Base-by-base conservation (phyloP, 345 rosid genomes). In the Aegle marmelos region DNA sequence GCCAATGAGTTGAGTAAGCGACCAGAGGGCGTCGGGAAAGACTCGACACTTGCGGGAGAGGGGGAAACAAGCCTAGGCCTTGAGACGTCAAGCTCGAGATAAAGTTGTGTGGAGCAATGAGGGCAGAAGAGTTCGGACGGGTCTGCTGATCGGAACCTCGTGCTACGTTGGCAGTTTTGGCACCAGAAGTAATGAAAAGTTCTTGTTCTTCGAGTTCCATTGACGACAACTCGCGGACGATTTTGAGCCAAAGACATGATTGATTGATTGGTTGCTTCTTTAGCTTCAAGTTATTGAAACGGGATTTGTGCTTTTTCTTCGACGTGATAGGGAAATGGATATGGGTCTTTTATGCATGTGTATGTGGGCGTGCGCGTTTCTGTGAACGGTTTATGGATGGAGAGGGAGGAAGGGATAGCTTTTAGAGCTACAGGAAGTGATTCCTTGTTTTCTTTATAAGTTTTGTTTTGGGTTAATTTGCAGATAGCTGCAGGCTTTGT, bases 151-250 rank as follows among this genome's bases (percentile, higher is more conserved):
- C 80, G 61, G 11, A 93, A 84, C 74, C 95, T 88, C 48, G 85
- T 36, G 58, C 87, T 73, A 6, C 92, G 82, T 50, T 74, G 89
- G 79, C 98, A 94, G 34, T 67, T 83, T 63, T 81, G 89, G 74
- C 98, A 94, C 89, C 93, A 86, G 74, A 87, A 89, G 87, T 80
- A 89, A 79, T 85, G 97, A 66, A 84, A 90, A 34, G 88, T 89
- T 83, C 93, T 87, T 80, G 82, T 88, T 81, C 97, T 83, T 81
- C 87, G 75, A 73, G 83, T 65, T 63, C 95, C 92, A 41, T 88
- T 88, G 53, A 91, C 94, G 0, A 75, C 39, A 3, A 90, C 78
- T 13, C 89, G 88, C 68, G 90, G 93, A 22, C 84, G 89, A 61
- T 13, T 45, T 11, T 21, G 82, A 66, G 74, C n/a, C 68, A 78